Evolutionary conservation across 1,284 basidiomycete species (phyloP).

Genomic region (Apiotrichum laibachii): DNA sequence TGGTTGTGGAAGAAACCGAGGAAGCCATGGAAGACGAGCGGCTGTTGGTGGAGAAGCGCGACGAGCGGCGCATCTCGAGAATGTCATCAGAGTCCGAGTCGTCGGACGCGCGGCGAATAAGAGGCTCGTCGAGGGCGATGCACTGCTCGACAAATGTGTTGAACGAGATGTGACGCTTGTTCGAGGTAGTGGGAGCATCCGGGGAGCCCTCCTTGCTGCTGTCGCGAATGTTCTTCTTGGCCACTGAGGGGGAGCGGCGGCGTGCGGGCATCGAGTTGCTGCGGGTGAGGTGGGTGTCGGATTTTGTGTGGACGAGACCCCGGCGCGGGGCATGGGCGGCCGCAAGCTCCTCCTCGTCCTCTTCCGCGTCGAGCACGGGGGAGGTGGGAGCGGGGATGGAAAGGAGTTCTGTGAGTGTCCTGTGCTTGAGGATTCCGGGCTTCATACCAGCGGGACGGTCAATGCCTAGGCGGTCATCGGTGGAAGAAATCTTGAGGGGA

Average conservation of each 20-base stretch:
- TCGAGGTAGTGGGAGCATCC: slow-evolving; percentile 2
- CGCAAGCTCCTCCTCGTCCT: slow-evolving; percentile 1
- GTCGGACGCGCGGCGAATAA: slow-evolving; percentile 38
- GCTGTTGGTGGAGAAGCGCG: slow-evolving; percentile 15
- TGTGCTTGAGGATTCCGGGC: slow-evolving; percentile 87
- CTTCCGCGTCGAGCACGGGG: slow-evolving; percentile 56
- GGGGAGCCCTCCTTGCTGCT: slow-evolving; percentile 15
- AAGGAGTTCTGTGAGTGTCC: slow-evolving; percentile 87
- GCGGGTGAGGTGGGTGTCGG: slow-evolving; percentile 67
- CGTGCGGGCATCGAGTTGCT: slow-evolving; percentile 29
- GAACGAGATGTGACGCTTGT: slow-evolving; percentile 86
- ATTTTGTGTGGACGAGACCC: slow-evolving; percentile 66
- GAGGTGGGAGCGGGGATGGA: slow-evolving; percentile 56
- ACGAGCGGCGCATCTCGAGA: slow-evolving; percentile 60
- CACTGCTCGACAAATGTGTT: slow-evolving; percentile 98
- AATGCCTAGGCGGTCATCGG: slow-evolving; percentile 57
- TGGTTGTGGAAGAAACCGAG: slow-evolving; percentile 62
- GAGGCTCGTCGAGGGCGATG: slow-evolving; percentile 72
- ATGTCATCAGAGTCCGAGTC: slow-evolving; percentile 55
- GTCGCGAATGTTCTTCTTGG: neutral
- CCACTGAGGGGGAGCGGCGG: slow-evolving; percentile 5
- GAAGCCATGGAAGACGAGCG: slow-evolving; percentile 34
- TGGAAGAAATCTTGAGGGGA: slow-evolving; percentile 55
- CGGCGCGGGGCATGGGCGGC: no score
- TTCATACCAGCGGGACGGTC: slow-evolving; percentile 59